Evolutionary conservation across 345 rosid species (phyloP).

Genomic region (Sonneratia alba): DNA sequence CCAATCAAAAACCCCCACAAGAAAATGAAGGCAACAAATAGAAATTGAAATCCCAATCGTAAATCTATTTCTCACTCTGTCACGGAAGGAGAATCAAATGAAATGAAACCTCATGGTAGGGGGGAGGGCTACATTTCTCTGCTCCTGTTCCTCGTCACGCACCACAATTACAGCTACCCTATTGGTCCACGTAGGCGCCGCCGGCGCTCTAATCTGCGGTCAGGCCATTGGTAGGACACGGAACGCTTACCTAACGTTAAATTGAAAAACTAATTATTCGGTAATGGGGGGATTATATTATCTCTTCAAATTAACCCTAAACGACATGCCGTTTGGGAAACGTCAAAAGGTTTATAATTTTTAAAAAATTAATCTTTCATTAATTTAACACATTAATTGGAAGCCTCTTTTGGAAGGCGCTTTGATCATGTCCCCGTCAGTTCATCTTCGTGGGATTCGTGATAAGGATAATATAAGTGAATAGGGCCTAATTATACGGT

Average conservation of each 20-base stretch:
- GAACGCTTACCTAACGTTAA: constrained; percentile 7
- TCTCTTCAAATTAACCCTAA: no score
- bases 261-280: not conserved
- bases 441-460: no score
- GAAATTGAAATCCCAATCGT: not conserved
- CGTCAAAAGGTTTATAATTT: not conserved
- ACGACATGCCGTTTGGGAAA: not conserved
- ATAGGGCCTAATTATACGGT: no score
- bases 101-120: constrained; percentile 1
- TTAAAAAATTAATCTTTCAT: no score
- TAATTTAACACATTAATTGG: no score
- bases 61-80: no score
- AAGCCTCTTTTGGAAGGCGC: no score
- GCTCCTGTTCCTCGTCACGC: constrained; percentile 2
- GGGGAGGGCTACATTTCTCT: not conserved
- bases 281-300: not conserved
- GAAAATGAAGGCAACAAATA: no score
- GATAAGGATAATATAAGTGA: no score
- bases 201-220: not conserved
- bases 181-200: constrained; percentile 12
- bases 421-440: no score
- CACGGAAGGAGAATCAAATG: no score
- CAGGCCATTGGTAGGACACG: constrained; percentile 4
- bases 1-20: not conserved
- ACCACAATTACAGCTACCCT: not conserved